Evolutionary conservation across 495 filamentous ascomycete genomes (phyloP), one percentile per base, ranked within the genome.

Genomic region (Hypoxylon intermedium): DNA sequence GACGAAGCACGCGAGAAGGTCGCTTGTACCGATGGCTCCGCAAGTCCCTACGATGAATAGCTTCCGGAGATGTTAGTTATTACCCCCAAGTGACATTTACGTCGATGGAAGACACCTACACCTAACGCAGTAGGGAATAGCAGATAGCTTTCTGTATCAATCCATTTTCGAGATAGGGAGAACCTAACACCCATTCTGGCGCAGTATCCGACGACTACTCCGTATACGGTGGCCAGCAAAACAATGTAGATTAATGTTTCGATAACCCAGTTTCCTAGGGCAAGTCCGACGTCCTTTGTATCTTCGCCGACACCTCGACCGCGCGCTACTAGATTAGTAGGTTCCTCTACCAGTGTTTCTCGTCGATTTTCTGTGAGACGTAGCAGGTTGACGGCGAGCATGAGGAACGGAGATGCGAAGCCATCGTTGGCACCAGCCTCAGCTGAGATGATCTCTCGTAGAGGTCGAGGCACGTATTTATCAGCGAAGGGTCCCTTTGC

Each of bases 1-100:
- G 52, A 95, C 84, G 64, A 97, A 96, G 72, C 90, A 95, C 12
- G 92, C 91, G 6, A 97, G 80, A n/a, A 95, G 85, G 65, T 95
- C 92, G 68, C 96, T 91, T 18, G 87, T 92, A 7, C 91, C 92
- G 47, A 96, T 83, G 74, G 93, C 82, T 12, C 91, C 90, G 57
- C 87, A 89, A 6, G 90, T 92, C 12, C 89, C 90, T 5, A 90
- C 78, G 42, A 93, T 86, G 70, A 93, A 94, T 11, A 83, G 60
- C 70, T 72, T 21, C 19, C 12, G 16, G 21, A 18, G 18, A 44
- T 28, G 26, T 57, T 24, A 63, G 58, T 28, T 42, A 40, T 33
- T 19, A n/a, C 51, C 59, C 26, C 2, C 9, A 19, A 6, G 20
- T 12, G 11, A 34, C n/a, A n/a, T n/a, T n/a, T n/a, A n/a, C n/a